Conservation (phyloP, 768 basidiomycete species). For the Kwoniella botswanensis region DNA sequence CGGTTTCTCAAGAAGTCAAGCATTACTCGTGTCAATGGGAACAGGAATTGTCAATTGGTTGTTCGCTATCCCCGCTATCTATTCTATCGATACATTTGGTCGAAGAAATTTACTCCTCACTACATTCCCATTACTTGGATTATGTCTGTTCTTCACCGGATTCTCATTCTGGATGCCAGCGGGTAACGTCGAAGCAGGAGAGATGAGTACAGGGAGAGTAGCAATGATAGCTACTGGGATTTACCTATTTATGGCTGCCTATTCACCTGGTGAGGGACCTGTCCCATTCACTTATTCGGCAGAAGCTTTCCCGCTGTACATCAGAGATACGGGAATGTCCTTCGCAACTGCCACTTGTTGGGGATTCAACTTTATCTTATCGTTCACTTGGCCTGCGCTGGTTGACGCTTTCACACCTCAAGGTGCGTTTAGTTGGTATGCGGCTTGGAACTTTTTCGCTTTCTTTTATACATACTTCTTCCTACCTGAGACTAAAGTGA, state of each 20-base stretch:
- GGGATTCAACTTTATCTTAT: constrained; percentile 40
- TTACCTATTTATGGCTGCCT: constrained; percentile 47
- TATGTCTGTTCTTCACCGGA: constrained; percentile 59
- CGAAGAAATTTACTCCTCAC: constrained; percentile 76
- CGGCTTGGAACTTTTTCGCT: constrained; percentile 37
- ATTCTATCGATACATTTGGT: constrained; percentile 69
- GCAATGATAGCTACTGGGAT: constrained; percentile 59
- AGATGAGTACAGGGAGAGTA: constrained; percentile 57
- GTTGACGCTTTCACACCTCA: constrained; percentile 70
- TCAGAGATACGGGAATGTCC: constrained; percentile 78
- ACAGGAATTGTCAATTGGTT: constrained; percentile 52
- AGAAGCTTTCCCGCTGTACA: constrained; percentile 81
- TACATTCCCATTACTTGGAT: constrained; percentile 80
- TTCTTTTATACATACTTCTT: constrained; percentile 50
- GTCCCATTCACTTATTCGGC: constrained; percentile 67
- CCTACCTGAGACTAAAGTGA: constrained; percentile 43
- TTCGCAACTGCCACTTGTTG: constrained; percentile 66
- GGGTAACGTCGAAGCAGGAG: constrained; percentile 1
- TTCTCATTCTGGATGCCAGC: constrained; percentile 21
- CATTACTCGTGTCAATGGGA: constrained; percentile 54
- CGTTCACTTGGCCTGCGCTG: constrained; percentile 67
- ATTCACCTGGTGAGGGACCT: constrained; percentile 73
- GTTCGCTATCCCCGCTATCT: constrained; percentile 41
- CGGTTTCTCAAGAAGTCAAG: constrained; percentile 45
- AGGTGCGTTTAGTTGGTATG: constrained; percentile 76